Evolutionary conservation across 768 basidiomycete species (phyloP).

Genomic region (Tulasnella sp.): DNA sequence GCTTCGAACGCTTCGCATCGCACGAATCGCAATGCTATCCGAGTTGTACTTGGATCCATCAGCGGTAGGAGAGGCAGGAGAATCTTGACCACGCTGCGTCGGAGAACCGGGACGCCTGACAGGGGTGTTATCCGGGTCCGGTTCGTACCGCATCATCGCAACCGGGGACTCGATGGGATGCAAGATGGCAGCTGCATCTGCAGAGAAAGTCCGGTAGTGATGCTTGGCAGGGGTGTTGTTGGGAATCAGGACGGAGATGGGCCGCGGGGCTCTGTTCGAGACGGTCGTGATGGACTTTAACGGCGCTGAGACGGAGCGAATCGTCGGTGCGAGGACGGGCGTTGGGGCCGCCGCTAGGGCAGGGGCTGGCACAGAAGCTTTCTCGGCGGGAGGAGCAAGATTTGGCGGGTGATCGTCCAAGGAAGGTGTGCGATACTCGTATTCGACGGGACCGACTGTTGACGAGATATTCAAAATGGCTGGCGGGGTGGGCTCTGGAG

Average conservation of each 20-base stretch:
- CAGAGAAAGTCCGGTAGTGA: background rate
- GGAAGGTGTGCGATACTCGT: constrained; percentile 4
- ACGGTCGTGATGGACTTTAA: background rate
- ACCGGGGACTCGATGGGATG: background rate
- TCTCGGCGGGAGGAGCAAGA: background rate
- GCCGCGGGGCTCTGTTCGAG: background rate
- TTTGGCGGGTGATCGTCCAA: constrained; percentile 2
- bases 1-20: constrained; percentile 63
- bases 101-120: background rate
- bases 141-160: background rate
- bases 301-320: background rate
- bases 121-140: background rate
- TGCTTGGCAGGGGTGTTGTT: background rate
- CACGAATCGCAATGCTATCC: constrained; percentile 63
- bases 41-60: constrained; percentile 16
- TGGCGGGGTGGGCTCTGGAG: constrained; percentile 6
- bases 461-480: constrained; percentile 13
- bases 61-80: background rate
- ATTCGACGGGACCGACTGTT: constrained; percentile 13
- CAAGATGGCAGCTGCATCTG: background rate
- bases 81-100: background rate
- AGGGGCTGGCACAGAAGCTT: background rate
- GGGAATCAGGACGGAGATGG: background rate
- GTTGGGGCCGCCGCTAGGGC: background rate
- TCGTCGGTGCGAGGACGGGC: background rate